phyloP scores from a whole-genome alignment of 2,329 filamentous ascomycete genomes.

The Botryotinia narcissicola region DNA sequence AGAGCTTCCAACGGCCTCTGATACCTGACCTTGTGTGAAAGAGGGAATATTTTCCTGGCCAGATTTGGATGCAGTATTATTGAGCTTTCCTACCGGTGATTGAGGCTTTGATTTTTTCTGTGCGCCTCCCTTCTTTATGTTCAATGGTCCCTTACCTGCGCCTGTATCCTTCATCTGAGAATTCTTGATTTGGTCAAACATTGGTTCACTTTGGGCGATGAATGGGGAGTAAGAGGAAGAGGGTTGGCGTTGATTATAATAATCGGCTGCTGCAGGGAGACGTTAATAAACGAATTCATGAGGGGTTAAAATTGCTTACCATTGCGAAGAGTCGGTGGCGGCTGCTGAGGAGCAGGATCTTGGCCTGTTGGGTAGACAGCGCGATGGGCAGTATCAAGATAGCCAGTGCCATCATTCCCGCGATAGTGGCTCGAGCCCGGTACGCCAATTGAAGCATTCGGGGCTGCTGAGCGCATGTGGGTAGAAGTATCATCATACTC shows the following conservation, averaged over 20 bases:
- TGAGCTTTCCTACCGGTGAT: not conserved
- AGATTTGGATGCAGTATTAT: not conserved
- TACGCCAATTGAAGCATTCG: constrained; percentile 21
- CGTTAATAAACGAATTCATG: not conserved
- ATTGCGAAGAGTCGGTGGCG: constrained; percentile 20
- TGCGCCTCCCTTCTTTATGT: not conserved
- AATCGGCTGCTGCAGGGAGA: constrained; percentile 15
- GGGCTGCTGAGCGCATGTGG: constrained; percentile 13
- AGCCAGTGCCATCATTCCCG: constrained; percentile 28
- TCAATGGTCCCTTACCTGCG: not conserved
- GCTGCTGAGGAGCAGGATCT: constrained; percentile 26
- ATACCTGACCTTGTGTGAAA: not conserved
- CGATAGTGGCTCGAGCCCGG: constrained; percentile 37
- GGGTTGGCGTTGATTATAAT: constrained; percentile 28
- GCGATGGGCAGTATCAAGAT: constrained; percentile 30
- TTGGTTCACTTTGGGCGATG: constrained; percentile 24
- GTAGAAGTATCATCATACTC: constrained; percentile 53
- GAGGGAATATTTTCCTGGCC: not conserved
- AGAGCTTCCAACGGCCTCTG: not conserved
- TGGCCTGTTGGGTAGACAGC: constrained; percentile 27
- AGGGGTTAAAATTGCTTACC: constrained; percentile 24
- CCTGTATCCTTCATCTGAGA: not conserved
- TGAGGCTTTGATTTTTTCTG: constrained; percentile 1
- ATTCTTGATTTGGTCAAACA: constrained; percentile 23
- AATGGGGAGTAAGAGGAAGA: constrained; percentile 36